Evolutionary conservation across 306 rosid species (phyloP).

Genomic region (Ochetophila trinervis): DNA sequence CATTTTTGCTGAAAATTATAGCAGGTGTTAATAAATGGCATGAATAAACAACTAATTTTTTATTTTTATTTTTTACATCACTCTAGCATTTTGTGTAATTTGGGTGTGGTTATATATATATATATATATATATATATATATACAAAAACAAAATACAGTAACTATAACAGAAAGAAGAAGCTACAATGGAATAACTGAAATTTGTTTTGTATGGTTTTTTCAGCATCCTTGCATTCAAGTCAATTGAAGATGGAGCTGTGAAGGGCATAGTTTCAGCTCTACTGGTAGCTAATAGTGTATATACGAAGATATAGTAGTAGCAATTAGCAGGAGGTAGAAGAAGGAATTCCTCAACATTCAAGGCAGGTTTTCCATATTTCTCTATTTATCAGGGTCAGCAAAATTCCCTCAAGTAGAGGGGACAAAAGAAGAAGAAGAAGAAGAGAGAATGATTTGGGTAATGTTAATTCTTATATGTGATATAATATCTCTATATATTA

Average conservation of each 20-base stretch:
- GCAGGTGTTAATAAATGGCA: too few relatives aligned
- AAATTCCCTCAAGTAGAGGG: conserved; percentile 47
- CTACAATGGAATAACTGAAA: conserved; percentile 9
- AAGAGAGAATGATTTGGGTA: conserved; percentile 47
- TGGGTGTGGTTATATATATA: too few relatives aligned
- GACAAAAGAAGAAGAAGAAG: conserved; percentile 11
- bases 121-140: too few relatives aligned
- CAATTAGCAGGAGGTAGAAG: conserved; percentile 50
- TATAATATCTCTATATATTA: conserved; percentile 8
- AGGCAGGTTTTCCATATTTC: conserved; percentile 44
- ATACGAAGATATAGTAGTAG: conserved; percentile 65
- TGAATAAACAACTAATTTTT: too few relatives aligned
- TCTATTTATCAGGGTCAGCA: conserved; percentile 47
- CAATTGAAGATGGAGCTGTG: conserved; percentile 91
- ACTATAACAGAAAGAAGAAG: background rate
- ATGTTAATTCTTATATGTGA: conserved; percentile 40
- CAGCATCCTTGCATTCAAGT: conserved; percentile 77
- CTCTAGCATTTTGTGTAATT: too few relatives aligned
- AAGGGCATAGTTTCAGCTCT: conserved; percentile 37
- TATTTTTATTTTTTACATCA: too few relatives aligned
- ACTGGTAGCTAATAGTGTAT: conserved; percentile 57
- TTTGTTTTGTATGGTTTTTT: conserved; percentile 18
- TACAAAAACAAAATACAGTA: too few relatives aligned
- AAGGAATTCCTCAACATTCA: conserved; percentile 29
- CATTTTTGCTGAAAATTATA: too few relatives aligned